These are phyloP conservation scores for Posidonia oceanica DNA, from an alignment of 116 monocot genomes.

Conservation along the genomic window DNA sequence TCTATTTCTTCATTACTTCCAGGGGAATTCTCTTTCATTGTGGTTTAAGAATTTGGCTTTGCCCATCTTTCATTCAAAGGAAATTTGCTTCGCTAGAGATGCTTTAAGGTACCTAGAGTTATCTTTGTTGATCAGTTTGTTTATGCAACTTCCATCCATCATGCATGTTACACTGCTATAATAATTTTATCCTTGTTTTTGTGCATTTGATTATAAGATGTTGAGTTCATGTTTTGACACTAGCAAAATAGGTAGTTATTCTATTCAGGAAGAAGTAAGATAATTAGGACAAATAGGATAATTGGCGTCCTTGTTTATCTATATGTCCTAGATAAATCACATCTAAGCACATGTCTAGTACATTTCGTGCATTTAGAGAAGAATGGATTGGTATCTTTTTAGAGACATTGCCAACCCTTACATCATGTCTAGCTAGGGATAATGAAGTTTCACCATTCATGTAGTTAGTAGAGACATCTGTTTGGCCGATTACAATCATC, in stretches of 20 bases:
- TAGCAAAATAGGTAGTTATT: too few relatives aligned
- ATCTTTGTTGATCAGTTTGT: not conserved
- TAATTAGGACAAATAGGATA: too few relatives aligned
- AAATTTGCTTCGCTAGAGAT: slow-evolving; percentile 65
- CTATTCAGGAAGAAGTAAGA: too few relatives aligned
- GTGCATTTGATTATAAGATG: not conserved
- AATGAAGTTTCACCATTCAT: not conserved
- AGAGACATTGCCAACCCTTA: too few relatives aligned
- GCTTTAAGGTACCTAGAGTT: slow-evolving; percentile 46
- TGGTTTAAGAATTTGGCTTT: slow-evolving; percentile 62
- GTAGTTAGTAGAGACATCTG: too few relatives aligned
- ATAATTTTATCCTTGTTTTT: not conserved
- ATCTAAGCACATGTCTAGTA: too few relatives aligned
- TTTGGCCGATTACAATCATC: not conserved
- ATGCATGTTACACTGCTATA: not conserved
- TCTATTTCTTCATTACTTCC: not conserved
- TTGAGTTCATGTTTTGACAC: too few relatives aligned
- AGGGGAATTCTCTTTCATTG: slow-evolving; percentile 59
- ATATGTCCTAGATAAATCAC: too few relatives aligned
- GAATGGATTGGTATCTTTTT: too few relatives aligned
- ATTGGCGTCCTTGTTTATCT: too few relatives aligned
- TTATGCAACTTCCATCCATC: not conserved
- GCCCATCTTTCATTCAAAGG: slow-evolving; percentile 52
- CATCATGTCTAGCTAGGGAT: too few relatives aligned
- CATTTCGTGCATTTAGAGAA: too few relatives aligned